Percentiles rank a stretch among this genome's conserved stretches.
Evolutionary conservation across 768 basidiomycete genomes (phyloP).

Genomic region (Hemileccinum rubropunctum): DNA sequence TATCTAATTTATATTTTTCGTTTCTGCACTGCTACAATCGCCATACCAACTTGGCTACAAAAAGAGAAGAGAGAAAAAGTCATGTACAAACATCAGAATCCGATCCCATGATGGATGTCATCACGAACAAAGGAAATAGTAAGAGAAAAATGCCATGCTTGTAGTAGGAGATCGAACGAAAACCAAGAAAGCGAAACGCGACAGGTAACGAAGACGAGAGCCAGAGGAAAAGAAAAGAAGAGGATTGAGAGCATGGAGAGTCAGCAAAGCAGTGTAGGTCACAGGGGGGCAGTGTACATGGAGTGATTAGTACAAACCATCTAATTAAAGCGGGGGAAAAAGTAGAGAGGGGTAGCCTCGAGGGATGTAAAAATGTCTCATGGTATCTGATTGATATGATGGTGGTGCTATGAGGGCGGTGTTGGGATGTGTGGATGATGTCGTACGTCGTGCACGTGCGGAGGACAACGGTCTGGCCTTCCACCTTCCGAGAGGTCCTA

Average conservation of each 20-base stretch:
- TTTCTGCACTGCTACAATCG: background rate
- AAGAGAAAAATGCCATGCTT: background rate
- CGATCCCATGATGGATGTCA: background rate
- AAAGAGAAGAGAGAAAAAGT: background rate
- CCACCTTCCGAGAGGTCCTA: constrained; percentile 4
- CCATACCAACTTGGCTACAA: background rate
- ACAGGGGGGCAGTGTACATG: constrained; percentile 1
- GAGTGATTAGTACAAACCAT: constrained; percentile 11
- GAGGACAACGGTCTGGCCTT: background rate
- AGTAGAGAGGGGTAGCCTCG: too few species aligned
- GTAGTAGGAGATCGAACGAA: background rate
- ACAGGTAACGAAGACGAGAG: background rate
- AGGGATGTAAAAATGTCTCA: background rate
- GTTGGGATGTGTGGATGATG: background rate
- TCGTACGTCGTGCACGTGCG: constrained; percentile 5
- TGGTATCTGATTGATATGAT: constrained; percentile 6
- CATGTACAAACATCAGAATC: background rate
- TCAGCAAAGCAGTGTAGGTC: too few species aligned
- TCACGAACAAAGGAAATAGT: background rate
- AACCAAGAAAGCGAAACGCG: constrained; percentile 1
- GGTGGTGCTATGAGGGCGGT: background rate
- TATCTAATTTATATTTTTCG: too few species aligned
- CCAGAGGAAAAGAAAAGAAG: background rate
- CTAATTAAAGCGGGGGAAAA: background rate
- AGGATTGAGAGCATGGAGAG: background rate